Conservation (phyloP, 1,284 basidiomycete species). For the Cystobasidiaceae sp. region DNA sequence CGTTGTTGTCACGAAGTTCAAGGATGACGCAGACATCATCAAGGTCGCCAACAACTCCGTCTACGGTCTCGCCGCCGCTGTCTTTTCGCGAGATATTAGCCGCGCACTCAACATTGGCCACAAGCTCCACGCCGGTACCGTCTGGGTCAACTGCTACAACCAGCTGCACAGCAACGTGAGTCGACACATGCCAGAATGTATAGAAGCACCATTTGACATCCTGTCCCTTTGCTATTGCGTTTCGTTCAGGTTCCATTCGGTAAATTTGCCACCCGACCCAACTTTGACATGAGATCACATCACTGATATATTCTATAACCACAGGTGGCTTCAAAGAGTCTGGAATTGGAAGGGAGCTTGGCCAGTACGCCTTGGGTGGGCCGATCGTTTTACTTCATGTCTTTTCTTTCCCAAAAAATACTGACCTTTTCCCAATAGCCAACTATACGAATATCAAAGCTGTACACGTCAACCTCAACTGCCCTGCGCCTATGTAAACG, state of each 20-base stretch:
- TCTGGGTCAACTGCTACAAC: slow-evolving; percentile 65
- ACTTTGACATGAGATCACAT: too few relatives aligned
- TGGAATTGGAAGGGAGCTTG: slow-evolving; percentile 69
- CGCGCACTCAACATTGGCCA: slow-evolving; percentile 69
- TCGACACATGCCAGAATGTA: neutral
- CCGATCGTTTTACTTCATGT: neutral
- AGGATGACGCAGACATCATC: slow-evolving; percentile 58
- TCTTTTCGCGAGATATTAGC: slow-evolving; percentile 75
- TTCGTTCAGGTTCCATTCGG: neutral
- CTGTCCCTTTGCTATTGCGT: too few relatives aligned
- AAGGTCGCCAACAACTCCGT: slow-evolving; percentile 73
- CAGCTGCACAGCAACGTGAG: neutral
- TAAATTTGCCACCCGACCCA: slow-evolving; percentile 28
- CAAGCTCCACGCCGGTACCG: slow-evolving; percentile 73
- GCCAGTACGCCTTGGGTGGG: slow-evolving; percentile 65
- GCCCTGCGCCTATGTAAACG: slow-evolving; percentile 9
- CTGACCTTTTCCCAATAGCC: neutral
- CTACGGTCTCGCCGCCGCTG: slow-evolving; percentile 79
- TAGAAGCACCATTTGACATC: too few relatives aligned
- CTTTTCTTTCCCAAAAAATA: neutral
- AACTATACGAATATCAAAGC: slow-evolving; percentile 29
- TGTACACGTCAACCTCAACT: slow-evolving; percentile 18
- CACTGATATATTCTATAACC: slow-evolving; percentile 15
- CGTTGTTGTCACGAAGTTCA: slow-evolving; percentile 52
- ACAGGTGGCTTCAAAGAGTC: slow-evolving; percentile 71